phyloP scores from a whole-genome alignment of 2,329 filamentous ascomycete species.

The Monosporascus sp. region DNA sequence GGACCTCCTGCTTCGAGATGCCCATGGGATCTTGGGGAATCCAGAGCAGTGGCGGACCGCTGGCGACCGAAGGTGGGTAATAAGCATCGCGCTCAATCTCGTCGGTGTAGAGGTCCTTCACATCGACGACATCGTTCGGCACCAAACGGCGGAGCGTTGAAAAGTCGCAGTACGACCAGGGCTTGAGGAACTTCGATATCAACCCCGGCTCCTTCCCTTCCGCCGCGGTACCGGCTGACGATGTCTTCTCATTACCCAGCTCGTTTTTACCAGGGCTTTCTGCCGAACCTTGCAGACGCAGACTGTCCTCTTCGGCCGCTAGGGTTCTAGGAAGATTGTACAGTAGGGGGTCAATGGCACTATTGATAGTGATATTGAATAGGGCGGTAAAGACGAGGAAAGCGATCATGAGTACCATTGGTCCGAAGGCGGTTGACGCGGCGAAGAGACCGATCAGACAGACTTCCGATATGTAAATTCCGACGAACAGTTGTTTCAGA shows the following conservation, averaged over 20 bases:
- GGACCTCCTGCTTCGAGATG: constrained; percentile 72
- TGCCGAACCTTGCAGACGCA: constrained; percentile 17
- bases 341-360: constrained; percentile 70
- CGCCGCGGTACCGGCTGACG: constrained; percentile 15
- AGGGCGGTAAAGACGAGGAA: constrained; percentile 71
- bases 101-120: constrained; percentile 54
- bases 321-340: constrained; percentile 75
- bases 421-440: constrained; percentile 61
- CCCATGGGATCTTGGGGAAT: constrained; percentile 72
- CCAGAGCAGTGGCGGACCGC: constrained; percentile 69
- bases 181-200: constrained; percentile 67
- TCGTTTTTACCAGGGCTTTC: constrained; percentile 6
- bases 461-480: constrained; percentile 76
- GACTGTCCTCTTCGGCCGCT: constrained; percentile 40
- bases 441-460: constrained; percentile 83
- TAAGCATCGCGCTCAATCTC: constrained; percentile 65
- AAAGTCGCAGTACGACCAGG: constrained; percentile 73
- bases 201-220: constrained; percentile 49
- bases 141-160: constrained; percentile 64
- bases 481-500: constrained; percentile 77
- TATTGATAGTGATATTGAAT: constrained; percentile 69
- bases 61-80: constrained; percentile 64
- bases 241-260: constrained; percentile 6
- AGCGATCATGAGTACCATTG: constrained; percentile 69
- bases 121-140: constrained; percentile 46